Evolutionary conservation across 2,329 filamentous ascomycete species (phyloP).

Genomic region (Cytospora chrysosperma): DNA sequence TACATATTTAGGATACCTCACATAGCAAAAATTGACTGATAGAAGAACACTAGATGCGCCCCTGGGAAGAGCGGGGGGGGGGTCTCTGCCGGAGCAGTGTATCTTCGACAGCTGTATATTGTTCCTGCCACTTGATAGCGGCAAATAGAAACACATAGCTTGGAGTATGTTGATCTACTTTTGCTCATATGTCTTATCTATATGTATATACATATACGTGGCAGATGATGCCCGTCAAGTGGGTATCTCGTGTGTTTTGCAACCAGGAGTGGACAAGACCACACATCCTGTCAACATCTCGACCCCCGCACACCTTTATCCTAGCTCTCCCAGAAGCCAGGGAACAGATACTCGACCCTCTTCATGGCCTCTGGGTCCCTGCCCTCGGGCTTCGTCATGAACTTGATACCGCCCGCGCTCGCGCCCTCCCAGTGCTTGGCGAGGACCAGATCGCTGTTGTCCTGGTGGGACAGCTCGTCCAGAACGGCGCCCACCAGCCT

Average conservation of each 20-base stretch:
- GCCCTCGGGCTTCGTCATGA: conserved; percentile 78
- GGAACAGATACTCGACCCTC: conserved; percentile 85
- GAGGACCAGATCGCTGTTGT: conserved; percentile 71
- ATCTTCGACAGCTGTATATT: too few species aligned
- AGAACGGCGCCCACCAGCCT: conserved; percentile 82
- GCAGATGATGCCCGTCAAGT: neutral
- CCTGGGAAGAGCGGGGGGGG: too few species aligned
- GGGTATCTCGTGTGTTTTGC: neutral
- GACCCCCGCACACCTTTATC: neutral
- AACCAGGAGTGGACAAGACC: neutral
- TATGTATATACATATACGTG: neutral
- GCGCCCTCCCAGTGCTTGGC: conserved; percentile 80
- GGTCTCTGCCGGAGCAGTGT: neutral
- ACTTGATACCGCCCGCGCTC: conserved; percentile 73
- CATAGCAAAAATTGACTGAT: conserved; percentile 7
- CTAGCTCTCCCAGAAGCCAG: conserved; percentile 64
- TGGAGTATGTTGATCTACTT: neutral
- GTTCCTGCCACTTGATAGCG: neutral
- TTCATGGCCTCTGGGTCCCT: conserved; percentile 71
- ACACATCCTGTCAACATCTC: neutral
- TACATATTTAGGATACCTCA: conserved; percentile 12
- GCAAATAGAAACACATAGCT: neutral
- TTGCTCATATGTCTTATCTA: neutral
- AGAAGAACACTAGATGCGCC: conserved; percentile 2
- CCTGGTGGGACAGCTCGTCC: conserved; percentile 76